These are phyloP conservation scores for Solanum piurae DNA, from an alignment of 257 asterid species.

Conservation along the genomic window DNA sequence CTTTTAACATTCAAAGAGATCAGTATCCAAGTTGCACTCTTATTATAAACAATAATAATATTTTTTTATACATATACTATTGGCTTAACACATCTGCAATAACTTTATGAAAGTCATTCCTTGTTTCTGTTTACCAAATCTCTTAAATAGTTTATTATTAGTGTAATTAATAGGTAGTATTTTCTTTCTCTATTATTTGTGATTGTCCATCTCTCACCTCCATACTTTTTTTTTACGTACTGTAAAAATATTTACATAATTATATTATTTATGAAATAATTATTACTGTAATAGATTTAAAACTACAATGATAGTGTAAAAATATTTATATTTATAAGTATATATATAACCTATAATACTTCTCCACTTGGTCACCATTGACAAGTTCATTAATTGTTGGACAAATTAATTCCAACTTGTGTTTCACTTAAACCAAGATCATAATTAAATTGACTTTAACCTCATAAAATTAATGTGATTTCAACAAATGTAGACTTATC, in stretches of 20 bases:
- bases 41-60: not conserved
- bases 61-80: not conserved
- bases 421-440: not conserved
- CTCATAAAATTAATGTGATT: not conserved
- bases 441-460: not conserved
- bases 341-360: not conserved
- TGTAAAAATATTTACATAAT: not conserved
- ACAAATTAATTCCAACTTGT: not conserved
- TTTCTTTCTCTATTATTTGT: not conserved
- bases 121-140: not conserved
- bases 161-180: not conserved
- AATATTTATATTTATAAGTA: not conserved
- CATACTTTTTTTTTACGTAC: no score
- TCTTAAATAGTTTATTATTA: not conserved
- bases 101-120: not conserved
- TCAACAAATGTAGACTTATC: not conserved
- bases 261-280: not conserved
- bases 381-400: not conserved
- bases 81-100: not conserved
- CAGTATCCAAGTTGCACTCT: conserved; percentile 17
- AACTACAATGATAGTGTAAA: not conserved
- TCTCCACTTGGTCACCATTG: not conserved
- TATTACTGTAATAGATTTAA: not conserved
- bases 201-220: not conserved
- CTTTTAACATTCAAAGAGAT: conserved; percentile 38